Evolutionary conservation across 345 rosid species (phyloP).

Genomic region (Bruguiera sexangula): DNA sequence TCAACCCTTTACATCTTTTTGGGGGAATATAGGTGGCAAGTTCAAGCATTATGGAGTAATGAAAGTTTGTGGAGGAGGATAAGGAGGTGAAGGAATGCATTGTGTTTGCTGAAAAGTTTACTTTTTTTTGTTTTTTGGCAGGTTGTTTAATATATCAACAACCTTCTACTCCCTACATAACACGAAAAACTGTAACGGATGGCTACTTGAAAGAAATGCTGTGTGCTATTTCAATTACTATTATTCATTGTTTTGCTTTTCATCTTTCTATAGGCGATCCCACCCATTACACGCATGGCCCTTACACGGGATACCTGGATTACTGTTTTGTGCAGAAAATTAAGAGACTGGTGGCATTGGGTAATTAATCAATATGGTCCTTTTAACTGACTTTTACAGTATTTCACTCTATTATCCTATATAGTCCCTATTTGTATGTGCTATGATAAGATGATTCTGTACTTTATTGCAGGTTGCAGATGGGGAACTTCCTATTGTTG

Average conservation of each 20-base stretch:
- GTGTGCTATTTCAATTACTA: slow-evolving; percentile 1
- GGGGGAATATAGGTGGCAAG: too few species aligned
- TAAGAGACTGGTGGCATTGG: slow-evolving; percentile 99
- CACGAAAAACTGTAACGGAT: too few species aligned
- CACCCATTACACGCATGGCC: slow-evolving; percentile 91
- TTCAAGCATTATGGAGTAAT: too few species aligned
- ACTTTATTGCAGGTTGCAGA: slow-evolving; percentile 75
- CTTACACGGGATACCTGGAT: slow-evolving; percentile 98
- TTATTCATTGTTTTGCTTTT: slow-evolving; percentile 5
- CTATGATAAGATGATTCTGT: slow-evolving; percentile 26
- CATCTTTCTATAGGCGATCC: slow-evolving; percentile 59
- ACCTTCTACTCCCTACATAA: neutral
- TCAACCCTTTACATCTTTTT: too few species aligned
- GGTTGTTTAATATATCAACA: neutral
- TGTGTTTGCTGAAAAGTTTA: too few species aligned
- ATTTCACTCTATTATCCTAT: slow-evolving; percentile 11
- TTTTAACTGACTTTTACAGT: slow-evolving; percentile 9
- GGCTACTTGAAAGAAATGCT: neutral
- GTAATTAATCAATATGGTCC: slow-evolving; percentile 36
- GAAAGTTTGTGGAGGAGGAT: too few species aligned
- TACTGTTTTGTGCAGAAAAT: slow-evolving; percentile 93
- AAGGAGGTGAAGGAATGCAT: too few species aligned
- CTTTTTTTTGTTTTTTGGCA: too few species aligned
- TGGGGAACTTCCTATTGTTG: slow-evolving; percentile 94
- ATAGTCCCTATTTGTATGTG: neutral